These are phyloP conservation scores for Exophiala alcalophila DNA, from an alignment of 2,329 filamentous ascomycete genomes.

Conservation along the genomic window DNA sequence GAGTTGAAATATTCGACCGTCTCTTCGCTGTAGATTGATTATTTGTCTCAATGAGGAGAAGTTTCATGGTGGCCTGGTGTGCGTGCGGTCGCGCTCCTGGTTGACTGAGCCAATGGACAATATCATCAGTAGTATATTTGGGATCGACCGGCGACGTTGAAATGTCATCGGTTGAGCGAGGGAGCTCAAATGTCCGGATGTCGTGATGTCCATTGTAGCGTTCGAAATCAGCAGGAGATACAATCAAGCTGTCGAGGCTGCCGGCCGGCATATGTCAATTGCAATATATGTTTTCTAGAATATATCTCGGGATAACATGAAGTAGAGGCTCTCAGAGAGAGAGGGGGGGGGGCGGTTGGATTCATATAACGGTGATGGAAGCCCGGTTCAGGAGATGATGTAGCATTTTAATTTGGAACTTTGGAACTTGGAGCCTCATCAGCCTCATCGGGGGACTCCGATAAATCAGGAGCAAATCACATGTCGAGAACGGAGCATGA, in stretches of 20 bases:
- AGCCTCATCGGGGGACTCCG: too few relatives aligned
- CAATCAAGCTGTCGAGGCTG: slow-evolving; percentile 24
- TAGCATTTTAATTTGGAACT: too few relatives aligned
- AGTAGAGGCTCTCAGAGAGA: too few relatives aligned
- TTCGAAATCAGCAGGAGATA: slow-evolving; percentile 19
- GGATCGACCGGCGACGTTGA: slow-evolving; percentile 3
- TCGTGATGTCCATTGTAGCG: slow-evolving; percentile 23
- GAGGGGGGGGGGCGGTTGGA: too few relatives aligned
- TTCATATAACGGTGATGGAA: too few relatives aligned
- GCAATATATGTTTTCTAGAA: too few relatives aligned
- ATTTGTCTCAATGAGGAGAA: slow-evolving; percentile 24
- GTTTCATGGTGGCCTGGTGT: slow-evolving; percentile 16
- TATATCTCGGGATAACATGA: too few relatives aligned
- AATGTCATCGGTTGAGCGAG: slow-evolving; percentile 2
- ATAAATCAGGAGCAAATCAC: too few relatives aligned
- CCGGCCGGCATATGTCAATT: slow-evolving; percentile 7
- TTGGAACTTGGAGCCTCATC: too few relatives aligned
- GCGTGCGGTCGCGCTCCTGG: background rate
- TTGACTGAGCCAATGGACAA: background rate
- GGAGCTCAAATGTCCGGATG: slow-evolving; percentile 18
- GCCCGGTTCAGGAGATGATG: too few relatives aligned
- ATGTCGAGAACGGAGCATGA: too few relatives aligned
- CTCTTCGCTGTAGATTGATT: slow-evolving; percentile 22
- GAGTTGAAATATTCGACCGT: slow-evolving; percentile 1
- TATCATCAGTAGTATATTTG: slow-evolving; percentile 1